These are phyloP conservation scores for Amaranthus cruentus DNA, from an alignment of 148 eudicot species.

Conservation along the genomic window DNA sequence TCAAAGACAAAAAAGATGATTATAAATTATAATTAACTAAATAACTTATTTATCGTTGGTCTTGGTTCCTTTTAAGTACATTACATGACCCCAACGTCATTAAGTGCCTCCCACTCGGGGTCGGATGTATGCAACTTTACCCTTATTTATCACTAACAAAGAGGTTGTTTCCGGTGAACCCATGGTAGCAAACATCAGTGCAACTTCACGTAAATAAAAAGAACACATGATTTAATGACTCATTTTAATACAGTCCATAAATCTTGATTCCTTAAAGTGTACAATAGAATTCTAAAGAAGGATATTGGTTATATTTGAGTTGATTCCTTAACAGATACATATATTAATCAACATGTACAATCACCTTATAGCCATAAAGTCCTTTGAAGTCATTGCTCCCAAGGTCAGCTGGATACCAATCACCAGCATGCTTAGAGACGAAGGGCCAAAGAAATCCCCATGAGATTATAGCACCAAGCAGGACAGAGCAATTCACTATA, in stretches of 20 bases:
- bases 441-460: constrained; percentile 99
- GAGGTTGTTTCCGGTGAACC: not conserved
- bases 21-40: too few relatives aligned
- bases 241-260: too few relatives aligned
- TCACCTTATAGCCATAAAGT: constrained; percentile 80
- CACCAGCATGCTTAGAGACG: constrained; percentile 73
- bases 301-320: not conserved
- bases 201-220: not conserved
- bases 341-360: not conserved
- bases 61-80: too few relatives aligned
- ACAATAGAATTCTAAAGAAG: too few relatives aligned
- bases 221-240: too few relatives aligned
- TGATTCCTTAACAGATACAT: not conserved
- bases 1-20: too few relatives aligned
- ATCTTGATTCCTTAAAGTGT: too few relatives aligned
- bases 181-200: not conserved
- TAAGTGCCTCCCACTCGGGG: too few relatives aligned
- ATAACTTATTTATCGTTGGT: too few relatives aligned
- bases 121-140: not conserved
- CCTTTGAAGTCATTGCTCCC: constrained; percentile 76
- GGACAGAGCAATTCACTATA: constrained; percentile 89
- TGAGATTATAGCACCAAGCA: constrained; percentile 84
- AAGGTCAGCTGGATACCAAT: constrained; percentile 90
- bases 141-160: not conserved
- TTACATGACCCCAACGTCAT: too few relatives aligned